Evolutionary conservation across 768 basidiomycete species (phyloP).

Genomic region (Serendipita indica): DNA sequence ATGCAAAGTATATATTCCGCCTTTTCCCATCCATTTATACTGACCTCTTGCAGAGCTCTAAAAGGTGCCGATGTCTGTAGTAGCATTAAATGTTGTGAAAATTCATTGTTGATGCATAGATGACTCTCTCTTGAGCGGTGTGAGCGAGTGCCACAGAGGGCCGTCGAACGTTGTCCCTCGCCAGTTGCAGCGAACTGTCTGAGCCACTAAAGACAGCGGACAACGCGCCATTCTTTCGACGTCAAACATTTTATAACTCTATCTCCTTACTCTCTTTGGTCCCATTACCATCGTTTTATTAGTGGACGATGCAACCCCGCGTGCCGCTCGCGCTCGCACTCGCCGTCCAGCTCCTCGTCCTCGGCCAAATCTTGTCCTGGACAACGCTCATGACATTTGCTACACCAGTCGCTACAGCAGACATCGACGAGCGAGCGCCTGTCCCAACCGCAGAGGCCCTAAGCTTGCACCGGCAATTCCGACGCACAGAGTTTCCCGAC

Average conservation of each 20-base stretch:
- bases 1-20: conserved; percentile 61
- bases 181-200: background rate
- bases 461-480: background rate
- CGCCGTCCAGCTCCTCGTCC: background rate
- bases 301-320: background rate
- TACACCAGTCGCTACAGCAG: background rate
- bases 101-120: too few species aligned
- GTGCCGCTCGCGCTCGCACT: background rate
- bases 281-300: conserved; percentile 28
- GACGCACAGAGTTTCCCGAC: conserved; percentile 30
- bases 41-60: background rate
- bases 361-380: background rate
- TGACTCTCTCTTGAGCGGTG: background rate
- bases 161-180: conserved; percentile 7
- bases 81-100: too few species aligned
- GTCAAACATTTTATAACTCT: conserved; percentile 24
- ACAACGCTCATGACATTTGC: background rate
- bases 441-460: background rate
- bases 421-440: background rate
- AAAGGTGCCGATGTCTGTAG: too few species aligned
- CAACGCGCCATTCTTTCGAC: conserved; percentile 5
- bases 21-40: background rate
- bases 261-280: conserved; percentile 39
- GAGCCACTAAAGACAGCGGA: background rate
- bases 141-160: background rate